Conservation (phyloP, 208 protist genomes). For the Novymonas esmeraldas region DNA sequence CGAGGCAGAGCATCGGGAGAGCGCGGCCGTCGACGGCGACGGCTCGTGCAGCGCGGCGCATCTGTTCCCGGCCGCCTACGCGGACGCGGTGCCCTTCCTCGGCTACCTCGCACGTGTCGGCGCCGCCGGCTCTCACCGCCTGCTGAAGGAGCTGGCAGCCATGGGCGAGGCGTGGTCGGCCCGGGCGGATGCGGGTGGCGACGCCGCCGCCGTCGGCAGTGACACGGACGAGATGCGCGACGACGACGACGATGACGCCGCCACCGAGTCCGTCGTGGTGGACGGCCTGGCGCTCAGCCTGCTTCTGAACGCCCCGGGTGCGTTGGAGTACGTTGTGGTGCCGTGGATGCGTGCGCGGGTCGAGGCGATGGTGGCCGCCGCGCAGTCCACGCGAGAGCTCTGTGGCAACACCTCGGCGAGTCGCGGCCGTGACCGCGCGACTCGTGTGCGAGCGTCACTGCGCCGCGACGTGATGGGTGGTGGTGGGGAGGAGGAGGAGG, state of each 20-base stretch:
- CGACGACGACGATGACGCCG: slow-evolving; percentile 1
- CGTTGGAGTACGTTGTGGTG: slow-evolving; percentile 47
- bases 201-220: not conserved
- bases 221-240: not conserved
- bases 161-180: slow-evolving; percentile 38
- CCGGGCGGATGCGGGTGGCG: not conserved
- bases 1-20: too few relatives aligned
- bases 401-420: too few relatives aligned
- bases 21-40: not conserved
- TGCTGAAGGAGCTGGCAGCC: slow-evolving; percentile 32
- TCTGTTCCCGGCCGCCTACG: slow-evolving; percentile 10
- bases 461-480: too few relatives aligned
- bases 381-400: too few relatives aligned
- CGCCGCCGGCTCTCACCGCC: slow-evolving; percentile 8
- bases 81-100: slow-evolving; percentile 22
- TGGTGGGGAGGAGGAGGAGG: not conserved
- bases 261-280: slow-evolving; percentile 25
- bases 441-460: too few relatives aligned
- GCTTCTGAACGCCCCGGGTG: slow-evolving; percentile 48
- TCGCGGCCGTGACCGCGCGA: too few relatives aligned
- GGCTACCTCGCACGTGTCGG: slow-evolving; percentile 28
- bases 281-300: slow-evolving; percentile 58
- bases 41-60: not conserved
- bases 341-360: slow-evolving; percentile 41
- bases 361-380: slow-evolving; percentile 13